A percentile compares a stretch with the other conserved stretches of the same genome.
Evolutionary conservation across 1,139 yeast genomes (phyloP).

Genomic region (Lizanozyma gosingica): DNA sequence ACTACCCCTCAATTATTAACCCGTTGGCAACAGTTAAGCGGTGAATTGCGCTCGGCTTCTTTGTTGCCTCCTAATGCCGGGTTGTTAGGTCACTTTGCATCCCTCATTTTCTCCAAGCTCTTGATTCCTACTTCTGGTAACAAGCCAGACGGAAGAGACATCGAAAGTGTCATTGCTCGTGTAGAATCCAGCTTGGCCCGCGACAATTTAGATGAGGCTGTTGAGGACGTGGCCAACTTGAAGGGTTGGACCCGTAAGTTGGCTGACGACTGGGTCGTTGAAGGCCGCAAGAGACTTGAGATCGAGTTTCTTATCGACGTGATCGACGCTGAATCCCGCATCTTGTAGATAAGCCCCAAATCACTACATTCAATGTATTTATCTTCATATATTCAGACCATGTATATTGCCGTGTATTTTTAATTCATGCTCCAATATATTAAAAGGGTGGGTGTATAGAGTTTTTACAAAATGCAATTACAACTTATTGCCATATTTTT

Average conservation of each 20-base stretch:
- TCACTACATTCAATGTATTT: not conserved
- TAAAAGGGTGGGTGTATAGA: no score
- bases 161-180: slow-evolving; percentile 83
- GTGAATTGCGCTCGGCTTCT: slow-evolving; percentile 84
- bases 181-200: slow-evolving; percentile 69
- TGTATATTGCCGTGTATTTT: no score
- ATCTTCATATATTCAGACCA: no score
- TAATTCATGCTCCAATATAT: no score
- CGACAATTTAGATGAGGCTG: slow-evolving; percentile 79
- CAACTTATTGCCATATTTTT: no score
- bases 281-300: slow-evolving; percentile 85
- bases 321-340: slow-evolving; percentile 48
- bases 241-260: slow-evolving; percentile 91
- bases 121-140: slow-evolving; percentile 56
- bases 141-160: slow-evolving; percentile 62
- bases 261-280: slow-evolving; percentile 85
- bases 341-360: slow-evolving; percentile 15
- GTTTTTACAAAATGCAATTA: no score
- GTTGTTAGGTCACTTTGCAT: slow-evolving; percentile 80
- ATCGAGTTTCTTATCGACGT: slow-evolving; percentile 68
- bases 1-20: slow-evolving; percentile 58
- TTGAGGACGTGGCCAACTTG: slow-evolving; percentile 81
- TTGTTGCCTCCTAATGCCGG: slow-evolving; percentile 94
- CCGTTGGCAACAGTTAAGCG: slow-evolving; percentile 69
- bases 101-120: slow-evolving; percentile 66